Evolutionary conservation across 1,139 yeast species (phyloP).

Genomic region (Kazachstania sp.): DNA sequence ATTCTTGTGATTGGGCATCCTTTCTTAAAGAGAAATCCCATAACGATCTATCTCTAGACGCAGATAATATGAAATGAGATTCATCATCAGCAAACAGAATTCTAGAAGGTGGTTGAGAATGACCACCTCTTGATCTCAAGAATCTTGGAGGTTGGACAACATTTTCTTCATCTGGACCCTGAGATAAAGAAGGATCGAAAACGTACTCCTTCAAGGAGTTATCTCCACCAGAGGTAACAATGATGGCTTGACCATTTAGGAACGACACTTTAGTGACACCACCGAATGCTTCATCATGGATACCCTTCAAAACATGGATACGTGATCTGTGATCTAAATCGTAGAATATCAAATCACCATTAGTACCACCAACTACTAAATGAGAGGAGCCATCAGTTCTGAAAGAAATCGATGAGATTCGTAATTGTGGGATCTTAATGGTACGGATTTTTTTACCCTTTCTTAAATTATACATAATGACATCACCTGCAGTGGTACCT

Average conservation of each 20-base stretch:
- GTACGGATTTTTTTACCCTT: constrained; percentile 55
- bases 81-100: constrained; percentile 71
- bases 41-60: constrained; percentile 76
- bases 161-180: constrained; percentile 42
- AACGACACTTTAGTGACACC: constrained; percentile 74
- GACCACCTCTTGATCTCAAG: constrained; percentile 93
- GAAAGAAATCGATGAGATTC: constrained; percentile 69
- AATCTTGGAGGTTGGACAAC: constrained; percentile 86
- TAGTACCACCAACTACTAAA: constrained; percentile 66
- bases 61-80: constrained; percentile 79
- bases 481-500: constrained; percentile 64
- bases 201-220: constrained; percentile 84
- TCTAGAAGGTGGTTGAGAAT: constrained; percentile 79
- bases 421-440: constrained; percentile 48
- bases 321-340: constrained; percentile 67
- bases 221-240: constrained; percentile 90
- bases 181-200: constrained; percentile 80
- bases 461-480: constrained; percentile 58
- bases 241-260: constrained; percentile 85
- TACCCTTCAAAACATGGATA: constrained; percentile 63
- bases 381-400: constrained; percentile 89
- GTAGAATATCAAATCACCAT: constrained; percentile 80
- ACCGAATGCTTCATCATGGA: constrained; percentile 67
- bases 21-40: constrained; percentile 91
- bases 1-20: constrained; percentile 92